Evolutionary conservation across 148 eudicot genomes (phyloP), one percentile per base, ranked within the genome.

Genomic region (Rhododendron vialii): DNA sequence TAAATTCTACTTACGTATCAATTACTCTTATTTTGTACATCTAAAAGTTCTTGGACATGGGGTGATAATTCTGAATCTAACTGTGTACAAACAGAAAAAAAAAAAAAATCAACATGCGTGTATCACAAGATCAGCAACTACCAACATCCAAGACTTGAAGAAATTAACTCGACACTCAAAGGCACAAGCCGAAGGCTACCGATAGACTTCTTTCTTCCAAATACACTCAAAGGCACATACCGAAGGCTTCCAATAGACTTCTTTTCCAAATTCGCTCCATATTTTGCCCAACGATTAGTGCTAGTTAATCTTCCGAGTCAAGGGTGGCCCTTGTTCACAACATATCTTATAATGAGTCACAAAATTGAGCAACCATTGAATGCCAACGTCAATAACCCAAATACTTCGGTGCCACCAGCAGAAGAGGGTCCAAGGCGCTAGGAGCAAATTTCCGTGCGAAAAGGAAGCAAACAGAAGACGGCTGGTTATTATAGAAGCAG

Each of bases 361-460:
- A 76, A 74, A 30, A 36, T 75, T 3, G 28, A 41, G 30, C 50
- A 22, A 22, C 51, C 28, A 43, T 43, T 75, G 45, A 75, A 26
- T 15, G 43, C 48, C 33, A n/a, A 53, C 35, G 18, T 81, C 87
- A 86, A 81, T 63, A 86, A 45, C 87, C 84, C 13, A 80, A 86
- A 81, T 80, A 50, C 36, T 80, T 81, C 3, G 6, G 47, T 69
- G 87, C 84, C 38, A 78, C n/a, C 53, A 45, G 79, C 61, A 87
- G 69, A 43, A 87, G 83, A 36, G 88, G 86, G 18, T 85, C 81
- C 71, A 88, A 74, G 7, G 90, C 43, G 48, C 86, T 88, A 9
- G 90, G 88, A 83, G 90, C 86, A 53, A 88, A 88, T n/a, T 88
- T 88, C 26, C 90, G 48, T 5, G 90, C 88, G 47, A 88, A 88